phyloP scores from a whole-genome alignment of 202 grass and related monocot species.

The Hordeum pubiflorum region DNA sequence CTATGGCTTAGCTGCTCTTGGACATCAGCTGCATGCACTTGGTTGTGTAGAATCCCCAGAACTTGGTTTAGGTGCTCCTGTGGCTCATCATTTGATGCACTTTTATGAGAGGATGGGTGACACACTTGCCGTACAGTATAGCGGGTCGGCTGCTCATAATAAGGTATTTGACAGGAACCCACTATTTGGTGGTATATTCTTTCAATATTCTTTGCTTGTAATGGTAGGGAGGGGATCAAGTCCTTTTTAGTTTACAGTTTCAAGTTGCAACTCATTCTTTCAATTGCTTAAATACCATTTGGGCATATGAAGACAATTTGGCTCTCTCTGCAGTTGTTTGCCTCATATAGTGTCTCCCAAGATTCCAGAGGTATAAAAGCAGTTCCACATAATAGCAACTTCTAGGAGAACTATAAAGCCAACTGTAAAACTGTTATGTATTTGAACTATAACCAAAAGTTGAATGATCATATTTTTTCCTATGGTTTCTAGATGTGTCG shows the following conservation, averaged over 20 bases:
- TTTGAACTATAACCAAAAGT: neutral
- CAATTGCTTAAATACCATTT: slow-evolving; percentile 1
- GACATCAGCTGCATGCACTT: slow-evolving; percentile 63
- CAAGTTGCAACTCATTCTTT: neutral
- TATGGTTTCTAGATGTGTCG: neutral
- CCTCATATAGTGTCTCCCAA: slow-evolving; percentile 4
- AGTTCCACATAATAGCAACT: neutral
- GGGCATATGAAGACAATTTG: neutral
- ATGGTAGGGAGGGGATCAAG: neutral
- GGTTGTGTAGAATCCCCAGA: slow-evolving; percentile 44
- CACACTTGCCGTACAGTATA: slow-evolving; percentile 79
- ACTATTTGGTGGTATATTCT: neutral
- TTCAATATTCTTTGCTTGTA: neutral
- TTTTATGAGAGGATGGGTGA: slow-evolving; percentile 90
- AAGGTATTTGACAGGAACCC: slow-evolving; percentile 46
- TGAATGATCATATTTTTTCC: neutral
- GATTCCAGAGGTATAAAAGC: neutral
- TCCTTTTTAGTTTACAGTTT: slow-evolving; percentile 1
- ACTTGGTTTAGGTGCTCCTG: slow-evolving; percentile 62
- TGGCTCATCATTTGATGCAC: slow-evolving; percentile 76
- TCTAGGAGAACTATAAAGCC: neutral
- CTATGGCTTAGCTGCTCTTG: slow-evolving; percentile 81
- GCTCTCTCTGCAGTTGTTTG: neutral
- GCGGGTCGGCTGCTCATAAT: slow-evolving; percentile 89
- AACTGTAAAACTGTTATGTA: neutral